Base-by-base conservation (phyloP, 2,329 filamentous ascomycete species). In the Cryphonectria naterciae region DNA sequence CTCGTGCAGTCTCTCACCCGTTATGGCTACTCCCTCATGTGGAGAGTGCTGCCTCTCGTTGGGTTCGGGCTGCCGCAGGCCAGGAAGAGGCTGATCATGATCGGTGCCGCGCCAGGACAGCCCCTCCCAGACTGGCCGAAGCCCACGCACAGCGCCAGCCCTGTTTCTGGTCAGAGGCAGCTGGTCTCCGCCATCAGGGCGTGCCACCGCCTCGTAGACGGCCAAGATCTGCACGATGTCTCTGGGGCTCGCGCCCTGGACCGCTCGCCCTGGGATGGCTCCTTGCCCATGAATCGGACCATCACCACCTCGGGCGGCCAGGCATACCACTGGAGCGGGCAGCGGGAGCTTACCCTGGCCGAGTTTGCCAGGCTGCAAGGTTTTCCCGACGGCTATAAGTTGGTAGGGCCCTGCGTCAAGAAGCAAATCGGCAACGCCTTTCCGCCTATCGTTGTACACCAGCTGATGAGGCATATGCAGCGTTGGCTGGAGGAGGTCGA, bases 401-500 rank as follows among this genome's bases (percentile, higher is more conserved):
- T 95, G 75, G 72, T 80, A 0, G 80, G 80, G 0, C 82, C 78
- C 0, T 77, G 79, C 19, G 80, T 88, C 22, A 86, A 86, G 74
- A 86, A 83, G 73, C 92, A 94, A 77, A 92, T 95, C 73, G 93
- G 93, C 0, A 95, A 96, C 76, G 93, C 93, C 0, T 93, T 95
- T 22, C 92, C 93, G 0, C 88, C 92, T 0, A 81, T 81, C 39
- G 85, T 86, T 0, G 88, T 88, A 2, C 79, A 80, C 37, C 79
- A 84, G 0, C 75, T 89, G 0, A 88, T 85, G 72, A 76, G 77
- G n/a, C 85, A 87, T 65, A 75, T 89, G 11, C 78, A 83, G 25
- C 73, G 77, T 10, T 86, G 83, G 80, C 76, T 89, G 1, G 77
- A 86, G 19, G 73, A 77, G 1, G 76, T 82, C 28, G 87, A 89